Evolutionary conservation across 176 grass and related monocot species (phyloP).

Genomic region (Carex parvula): DNA sequence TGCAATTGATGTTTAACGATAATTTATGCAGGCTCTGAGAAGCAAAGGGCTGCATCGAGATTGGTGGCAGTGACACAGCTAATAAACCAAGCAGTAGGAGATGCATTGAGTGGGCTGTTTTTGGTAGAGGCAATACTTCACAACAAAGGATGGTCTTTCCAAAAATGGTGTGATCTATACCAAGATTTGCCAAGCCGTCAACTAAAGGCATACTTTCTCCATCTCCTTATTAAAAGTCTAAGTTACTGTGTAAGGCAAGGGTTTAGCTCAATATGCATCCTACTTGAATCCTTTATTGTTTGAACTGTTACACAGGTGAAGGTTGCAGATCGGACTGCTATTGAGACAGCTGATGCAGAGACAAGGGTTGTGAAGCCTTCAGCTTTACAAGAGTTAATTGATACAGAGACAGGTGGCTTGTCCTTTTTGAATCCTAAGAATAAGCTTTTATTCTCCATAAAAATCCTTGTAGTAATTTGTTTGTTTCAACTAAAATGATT

Average conservation of each 20-base stretch:
- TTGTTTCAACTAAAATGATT: slow-evolving; percentile 8
- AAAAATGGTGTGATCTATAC: slow-evolving; percentile 79
- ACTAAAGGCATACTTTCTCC: slow-evolving; percentile 44
- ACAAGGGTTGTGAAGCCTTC: slow-evolving; percentile 57
- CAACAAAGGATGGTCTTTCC: slow-evolving; percentile 76
- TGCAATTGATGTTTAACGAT: background rate
- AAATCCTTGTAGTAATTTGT: background rate
- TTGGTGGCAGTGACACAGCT: slow-evolving; percentile 62
- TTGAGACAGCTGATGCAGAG: slow-evolving; percentile 72
- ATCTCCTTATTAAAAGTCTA: slow-evolving; percentile 3
- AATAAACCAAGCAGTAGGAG: slow-evolving; percentile 89
- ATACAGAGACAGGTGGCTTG: slow-evolving; percentile 55
- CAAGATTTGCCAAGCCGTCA: slow-evolving; percentile 90
- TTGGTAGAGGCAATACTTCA: slow-evolving; percentile 86
- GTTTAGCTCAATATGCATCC: slow-evolving; percentile 1
- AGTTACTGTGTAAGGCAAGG: background rate
- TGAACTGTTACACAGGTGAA: slow-evolving; percentile 53
- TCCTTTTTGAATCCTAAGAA: background rate
- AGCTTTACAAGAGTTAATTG: slow-evolving; percentile 70
- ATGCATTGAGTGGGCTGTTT: slow-evolving; percentile 86
- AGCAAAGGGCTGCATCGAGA: slow-evolving; percentile 56
- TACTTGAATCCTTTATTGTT: background rate
- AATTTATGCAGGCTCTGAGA: slow-evolving; percentile 40
- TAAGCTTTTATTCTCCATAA: background rate
- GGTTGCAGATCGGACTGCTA: slow-evolving; percentile 64